Base-by-base conservation (phyloP, 257 asterid species). In the Ocimum tenuiflorum region DNA sequence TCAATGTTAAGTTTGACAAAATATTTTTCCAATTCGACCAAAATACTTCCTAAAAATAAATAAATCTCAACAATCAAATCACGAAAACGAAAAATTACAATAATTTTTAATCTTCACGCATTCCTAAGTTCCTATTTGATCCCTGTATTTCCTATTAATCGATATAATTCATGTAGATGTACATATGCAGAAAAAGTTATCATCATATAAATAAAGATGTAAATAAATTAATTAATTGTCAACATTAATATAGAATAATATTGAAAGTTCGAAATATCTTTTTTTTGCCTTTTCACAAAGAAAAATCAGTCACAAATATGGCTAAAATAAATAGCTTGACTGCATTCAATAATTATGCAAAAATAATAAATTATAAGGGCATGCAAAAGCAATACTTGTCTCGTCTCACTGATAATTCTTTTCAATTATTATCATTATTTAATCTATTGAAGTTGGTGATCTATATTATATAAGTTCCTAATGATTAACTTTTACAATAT, bases 301-400 rank as follows among this genome's bases (percentile, higher is more conserved):
- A 3, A 52, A 5, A 15, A 27, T 8, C 15, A 15, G 53, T 27
- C 24, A 67, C 20, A 2, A 18, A 60, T 60, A 15, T 45, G 56
- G 62, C 33, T 68, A 61, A 61, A 67, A 61, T 68, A 47, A 56
- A 70, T 47, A 49, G 65, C 69, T 70, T 70, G 76, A 75, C 56
- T 41, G 50, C 11, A 63, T 47, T 38, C 55, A 68, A 68, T 69
- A 42, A 58, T 61, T 42, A 62, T 35, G 73, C 47, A 42, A 41
- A 42, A 51, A 64, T 48, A 70, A 75, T 63, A n/a, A n/a, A 27
- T 27, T 27, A 27, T 27, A 51, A n/a, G 42, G 10, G 56, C 62
- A 35, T 70, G 63, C 73, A 65, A 70, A 70, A n/a, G 60, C 49
- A 63, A 57, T 41, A 41, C 52, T 64, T 63, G 76, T 75, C 76